Base-by-base conservation (phyloP, 208 protist genomes). In the Crithidia thermophila region DNA sequence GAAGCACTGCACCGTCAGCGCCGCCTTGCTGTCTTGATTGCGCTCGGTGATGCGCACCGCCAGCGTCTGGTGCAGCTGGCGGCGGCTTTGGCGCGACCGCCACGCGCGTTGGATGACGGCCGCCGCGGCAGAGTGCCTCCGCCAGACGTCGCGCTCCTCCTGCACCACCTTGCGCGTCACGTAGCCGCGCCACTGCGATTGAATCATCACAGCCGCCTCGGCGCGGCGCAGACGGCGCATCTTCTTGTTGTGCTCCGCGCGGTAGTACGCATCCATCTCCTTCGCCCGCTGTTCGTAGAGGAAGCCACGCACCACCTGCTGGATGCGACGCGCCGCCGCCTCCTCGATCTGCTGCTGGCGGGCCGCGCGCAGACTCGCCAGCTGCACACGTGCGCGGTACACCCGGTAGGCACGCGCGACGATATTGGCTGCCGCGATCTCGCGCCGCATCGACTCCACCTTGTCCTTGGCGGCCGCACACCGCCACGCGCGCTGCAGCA, bases 401-500 rank as follows among this genome's bases (percentile, higher is more conserved):
- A 83, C 68, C 4, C 77, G 82, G 60, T 87, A 90, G 31, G 79
- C 69, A 25, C 77, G 78, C 8, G 77, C 52, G 47, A 97, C 81
- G 16, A 80, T 64, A 10, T 49, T 49, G 16, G 71, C 85, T 27
- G 91, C 88, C 7, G 56, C 68, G 18, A 53, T 33, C 56, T 88
- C 68, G 34, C 85, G 77, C 39, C 85, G 80, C 68, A 79, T 59
- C 39, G 77, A 75, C 68, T 80, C 81, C 20, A 88, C 82, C 16
- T 46, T 76, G n/a, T 79, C 69, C 70, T 89, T 89, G 25, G 87
- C 88, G 13, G 79, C 55, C 2, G 84, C 84, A 53, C 77, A 82
- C 7, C 89, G 83, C 87, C 84, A 94, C 34, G 89, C 89, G 1
- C 85, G 83, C 76, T 97, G 91, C 50, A 97, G 36, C 36, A 93